A percentile compares a stretch with the other conserved stretches of the same genome.
These are phyloP conservation scores for Leucocoprinus leucothites DNA, from an alignment of 768 basidiomycete species.

Conservation along the genomic window DNA sequence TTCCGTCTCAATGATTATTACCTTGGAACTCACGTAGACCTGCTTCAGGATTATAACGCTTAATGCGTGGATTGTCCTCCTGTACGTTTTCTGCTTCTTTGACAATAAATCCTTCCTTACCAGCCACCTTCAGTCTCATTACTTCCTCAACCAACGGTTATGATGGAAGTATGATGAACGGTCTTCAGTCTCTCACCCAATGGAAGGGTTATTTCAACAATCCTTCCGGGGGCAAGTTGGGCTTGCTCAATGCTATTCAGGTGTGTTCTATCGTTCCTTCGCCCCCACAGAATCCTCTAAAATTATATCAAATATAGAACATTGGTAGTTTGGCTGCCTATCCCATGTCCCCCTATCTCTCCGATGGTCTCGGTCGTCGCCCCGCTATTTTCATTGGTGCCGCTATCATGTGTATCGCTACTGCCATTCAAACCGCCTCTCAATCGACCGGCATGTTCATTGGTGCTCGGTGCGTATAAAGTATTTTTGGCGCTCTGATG, in stretches of 20 bases:
- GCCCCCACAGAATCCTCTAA: not conserved
- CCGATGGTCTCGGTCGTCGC: conserved; percentile 71
- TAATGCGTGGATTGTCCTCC: conserved; percentile 67
- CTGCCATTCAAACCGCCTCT: conserved; percentile 68
- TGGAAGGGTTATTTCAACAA: conserved; percentile 62
- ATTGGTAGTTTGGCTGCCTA: conserved; percentile 67
- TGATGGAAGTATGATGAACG: conserved; percentile 81
- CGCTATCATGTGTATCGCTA: conserved; percentile 65
- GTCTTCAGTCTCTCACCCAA: conserved; percentile 62
- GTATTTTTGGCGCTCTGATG: not conserved
- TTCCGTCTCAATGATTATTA: not conserved
- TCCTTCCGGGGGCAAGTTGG: conserved; percentile 56
- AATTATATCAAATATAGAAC: conserved; percentile 37
- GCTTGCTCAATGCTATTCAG: conserved; percentile 74
- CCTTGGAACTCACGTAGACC: not conserved
- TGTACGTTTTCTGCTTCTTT: conserved; percentile 35
- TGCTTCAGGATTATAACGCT: conserved; percentile 51
- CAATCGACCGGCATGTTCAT: conserved; percentile 77
- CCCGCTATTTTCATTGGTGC: conserved; percentile 66
- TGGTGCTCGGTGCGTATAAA: conserved; percentile 57
- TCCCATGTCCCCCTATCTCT: conserved; percentile 68
- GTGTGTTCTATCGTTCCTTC: conserved; percentile 30
- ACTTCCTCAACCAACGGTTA: conserved; percentile 76
- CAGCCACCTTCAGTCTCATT: conserved; percentile 47
- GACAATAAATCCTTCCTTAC: not conserved